Base-by-base conservation (phyloP, 805 yeast genomes). In the Spathaspora arborariae region DNA sequence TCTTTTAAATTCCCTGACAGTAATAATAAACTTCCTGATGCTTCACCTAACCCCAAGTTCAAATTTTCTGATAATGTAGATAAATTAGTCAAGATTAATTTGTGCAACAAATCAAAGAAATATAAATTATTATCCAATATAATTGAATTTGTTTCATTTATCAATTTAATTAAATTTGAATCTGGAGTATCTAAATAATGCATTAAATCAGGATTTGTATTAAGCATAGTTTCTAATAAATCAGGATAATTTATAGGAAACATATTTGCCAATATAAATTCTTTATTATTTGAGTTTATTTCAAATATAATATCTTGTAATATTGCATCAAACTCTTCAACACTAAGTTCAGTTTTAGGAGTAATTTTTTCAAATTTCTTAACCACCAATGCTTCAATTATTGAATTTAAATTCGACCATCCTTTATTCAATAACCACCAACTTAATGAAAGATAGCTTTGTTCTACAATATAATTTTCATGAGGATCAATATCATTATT, bases 341-440 rank as follows among this genome's bases (percentile, higher is more conserved):
- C 64, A 1, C 84, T 66, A 43, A 92, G 63, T 57, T 84, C 91
- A 16, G 86, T 80, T 52, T 90, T 76, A 27, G 96, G 95, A 51
- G 81, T 83, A 22, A 87, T 68, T 9, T 72, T 74, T 9, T 70
- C 76, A 60, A 89, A 88, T 20, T 81, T 82, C 26, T 71, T 72
- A 24, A 70, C 72, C 3, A 92, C 91, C 3, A 78, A 68, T 1
- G 63, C 59, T 56, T 81, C 80, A 22, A 88, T 79, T 18, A 74
- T 64, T 22, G 72, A 66, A 19, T 79, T 73, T 30, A 88, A 67
- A 27, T 73, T 68, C 19, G 74, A 56, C 90, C 94, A 89, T 0
- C 98, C 98, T 52, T 82, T 80, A 63, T 92, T 90, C 43, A 92
- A 71, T 40, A 92, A 64, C 97, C 97, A 92, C 97, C 97, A 92